These are phyloP conservation scores for Nemania sp. DNA, from an alignment of 2,329 filamentous ascomycete genomes.

Conservation along the genomic window DNA sequence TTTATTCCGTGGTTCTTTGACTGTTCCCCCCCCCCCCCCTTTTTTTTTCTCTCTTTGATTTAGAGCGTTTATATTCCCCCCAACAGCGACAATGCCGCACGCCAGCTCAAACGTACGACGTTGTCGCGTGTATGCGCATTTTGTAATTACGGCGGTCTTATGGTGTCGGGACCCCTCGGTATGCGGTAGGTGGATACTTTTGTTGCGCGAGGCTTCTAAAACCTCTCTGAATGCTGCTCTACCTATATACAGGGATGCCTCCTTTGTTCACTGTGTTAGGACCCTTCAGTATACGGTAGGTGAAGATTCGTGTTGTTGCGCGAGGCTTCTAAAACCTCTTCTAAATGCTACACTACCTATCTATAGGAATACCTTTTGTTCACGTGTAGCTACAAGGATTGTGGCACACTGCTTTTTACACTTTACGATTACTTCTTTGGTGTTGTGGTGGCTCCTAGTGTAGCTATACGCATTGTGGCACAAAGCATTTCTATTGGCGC, in stretches of 20 bases:
- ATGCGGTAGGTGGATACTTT: neutral
- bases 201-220: too few relatives aligned
- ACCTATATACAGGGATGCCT: too few relatives aligned
- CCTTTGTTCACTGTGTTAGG: too few relatives aligned
- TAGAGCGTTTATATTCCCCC: neutral
- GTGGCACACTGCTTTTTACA: neutral
- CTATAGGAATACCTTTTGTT: neutral
- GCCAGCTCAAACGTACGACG: conserved; percentile 6
- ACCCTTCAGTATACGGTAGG: too few relatives aligned
- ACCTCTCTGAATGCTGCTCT: too few relatives aligned
- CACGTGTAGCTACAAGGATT: too few relatives aligned
- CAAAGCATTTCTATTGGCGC: too few relatives aligned
- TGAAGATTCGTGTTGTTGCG: neutral
- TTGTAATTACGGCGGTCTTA: conserved; percentile 6
- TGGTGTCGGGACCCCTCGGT: neutral
- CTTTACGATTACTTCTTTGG: neutral
- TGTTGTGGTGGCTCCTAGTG: neutral
- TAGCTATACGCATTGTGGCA: neutral
- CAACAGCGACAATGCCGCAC: conserved; percentile 13
- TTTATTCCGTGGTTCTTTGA: too few relatives aligned
- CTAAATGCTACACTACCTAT: neutral
- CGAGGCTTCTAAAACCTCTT: too few relatives aligned
- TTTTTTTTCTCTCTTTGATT: conserved; percentile 5
- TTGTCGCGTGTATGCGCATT: conserved; percentile 7
- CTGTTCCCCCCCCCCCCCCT: too few relatives aligned